A percentile compares a stretch with the other conserved stretches of the same genome.
These are phyloP conservation scores for Lenwebbia sp. DNA, from an alignment of 345 rosid genomes.

Conservation along the genomic window DNA sequence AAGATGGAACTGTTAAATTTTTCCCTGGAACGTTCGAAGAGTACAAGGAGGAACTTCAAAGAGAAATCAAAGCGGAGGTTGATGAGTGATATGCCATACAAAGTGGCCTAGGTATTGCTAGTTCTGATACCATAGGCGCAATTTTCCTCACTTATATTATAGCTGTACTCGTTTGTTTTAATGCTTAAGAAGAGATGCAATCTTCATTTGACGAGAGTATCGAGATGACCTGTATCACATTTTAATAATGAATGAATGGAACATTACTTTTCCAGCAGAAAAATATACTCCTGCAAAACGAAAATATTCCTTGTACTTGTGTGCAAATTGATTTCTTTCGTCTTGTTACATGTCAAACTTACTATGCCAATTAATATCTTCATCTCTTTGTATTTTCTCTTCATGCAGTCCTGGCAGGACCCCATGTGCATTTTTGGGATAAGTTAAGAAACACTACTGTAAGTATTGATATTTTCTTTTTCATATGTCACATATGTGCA, in stretches of 20 bases:
- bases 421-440: background rate
- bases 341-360: background rate
- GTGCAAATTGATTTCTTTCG: background rate
- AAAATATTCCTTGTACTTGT: background rate
- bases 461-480: background rate
- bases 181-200: background rate
- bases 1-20: slow-evolving; percentile 54
- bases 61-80: slow-evolving; percentile 68
- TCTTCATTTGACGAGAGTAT: background rate
- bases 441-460: background rate
- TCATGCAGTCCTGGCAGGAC: background rate
- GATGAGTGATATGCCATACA: slow-evolving; percentile 15
- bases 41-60: slow-evolving; percentile 75
- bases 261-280: background rate
- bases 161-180: background rate
- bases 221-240: background rate
- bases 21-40: slow-evolving; percentile 70
- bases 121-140: background rate
- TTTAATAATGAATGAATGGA: background rate
- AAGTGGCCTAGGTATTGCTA: background rate
- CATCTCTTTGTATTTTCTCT: background rate
- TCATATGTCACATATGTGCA: background rate
- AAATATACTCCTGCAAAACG: background rate
- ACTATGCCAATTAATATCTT: background rate
- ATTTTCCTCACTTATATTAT: background rate